Evolutionary conservation across 2,329 filamentous ascomycete species (phyloP).

Genomic region (Aschersonia sp.): DNA sequence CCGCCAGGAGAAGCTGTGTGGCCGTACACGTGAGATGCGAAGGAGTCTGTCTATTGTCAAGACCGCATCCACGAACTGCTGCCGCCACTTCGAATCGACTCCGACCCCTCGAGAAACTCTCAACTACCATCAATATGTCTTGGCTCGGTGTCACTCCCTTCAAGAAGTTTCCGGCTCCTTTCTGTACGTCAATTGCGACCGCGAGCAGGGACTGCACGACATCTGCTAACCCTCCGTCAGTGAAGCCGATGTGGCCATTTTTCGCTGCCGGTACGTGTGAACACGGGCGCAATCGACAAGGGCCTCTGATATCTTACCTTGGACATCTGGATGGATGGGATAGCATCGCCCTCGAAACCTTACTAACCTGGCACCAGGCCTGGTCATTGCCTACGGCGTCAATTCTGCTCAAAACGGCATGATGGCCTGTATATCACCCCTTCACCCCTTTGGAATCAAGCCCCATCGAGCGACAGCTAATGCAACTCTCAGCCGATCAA

Average conservation of each 20-base stretch:
- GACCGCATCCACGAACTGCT: neutral
- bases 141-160: slow-evolving; percentile 50
- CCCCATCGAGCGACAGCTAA: slow-evolving; percentile 9
- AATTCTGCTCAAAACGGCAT: slow-evolving; percentile 69
- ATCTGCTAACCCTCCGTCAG: slow-evolving; percentile 30
- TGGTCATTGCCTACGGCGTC: slow-evolving; percentile 81
- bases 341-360: neutral
- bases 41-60: too few species aligned
- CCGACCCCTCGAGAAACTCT: slow-evolving; percentile 19
- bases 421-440: slow-evolving; percentile 49
- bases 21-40: too few species aligned
- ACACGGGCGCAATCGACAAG: neutral
- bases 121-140: slow-evolving; percentile 48
- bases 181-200: slow-evolving; percentile 48
- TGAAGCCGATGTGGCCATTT: slow-evolving; percentile 85
- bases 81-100: slow-evolving; percentile 8
- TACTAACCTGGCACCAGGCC: slow-evolving; percentile 36
- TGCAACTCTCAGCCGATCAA: slow-evolving; percentile 55
- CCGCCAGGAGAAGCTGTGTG: too few species aligned
- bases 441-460: neutral
- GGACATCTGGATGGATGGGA: neutral
- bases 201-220: slow-evolving; percentile 4
- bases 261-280: slow-evolving; percentile 72
- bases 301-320: neutral
- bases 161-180: slow-evolving; percentile 70